Evolutionary conservation across 352 stramenopile species (phyloP).

Genomic region (Phytophthora ohioensis): DNA sequence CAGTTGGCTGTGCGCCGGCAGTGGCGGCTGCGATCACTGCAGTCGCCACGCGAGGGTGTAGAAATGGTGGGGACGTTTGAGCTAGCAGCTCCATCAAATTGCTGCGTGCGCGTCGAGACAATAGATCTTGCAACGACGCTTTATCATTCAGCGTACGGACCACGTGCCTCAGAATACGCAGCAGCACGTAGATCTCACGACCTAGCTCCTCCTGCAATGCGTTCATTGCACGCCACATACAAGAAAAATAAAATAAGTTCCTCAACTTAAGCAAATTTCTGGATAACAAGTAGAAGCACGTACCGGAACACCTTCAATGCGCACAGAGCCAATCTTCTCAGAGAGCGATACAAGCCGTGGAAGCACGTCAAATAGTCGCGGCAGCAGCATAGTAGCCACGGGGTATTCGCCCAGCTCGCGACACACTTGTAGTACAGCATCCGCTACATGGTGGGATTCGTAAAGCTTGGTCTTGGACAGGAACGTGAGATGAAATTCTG

Average conservation of each 20-base stretch:
- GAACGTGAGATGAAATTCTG: slow-evolving; percentile 74
- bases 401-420: slow-evolving; percentile 62
- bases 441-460: slow-evolving; percentile 70
- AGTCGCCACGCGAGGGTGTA: slow-evolving; percentile 66
- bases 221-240: neutral
- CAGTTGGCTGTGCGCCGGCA: slow-evolving; percentile 9
- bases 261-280: slow-evolving; percentile 2
- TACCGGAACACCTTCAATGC: slow-evolving; percentile 78
- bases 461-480: slow-evolving; percentile 67
- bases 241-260: slow-evolving; percentile 3
- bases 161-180: slow-evolving; percentile 70
- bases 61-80: slow-evolving; percentile 67
- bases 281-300: slow-evolving; percentile 11
- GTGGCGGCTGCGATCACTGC: slow-evolving; percentile 64
- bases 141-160: slow-evolving; percentile 66
- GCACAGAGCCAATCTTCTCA: slow-evolving; percentile 69
- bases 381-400: slow-evolving; percentile 58
- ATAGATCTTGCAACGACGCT: slow-evolving; percentile 50
- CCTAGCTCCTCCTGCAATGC: slow-evolving; percentile 63
- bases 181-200: slow-evolving; percentile 76
- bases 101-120: slow-evolving; percentile 52
- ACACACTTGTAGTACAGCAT: slow-evolving; percentile 71
- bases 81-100: slow-evolving; percentile 65
- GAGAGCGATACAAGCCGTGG: slow-evolving; percentile 60
- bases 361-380: slow-evolving; percentile 69